Evolutionary conservation across 2,329 filamentous ascomycete species (phyloP).

Genomic region (Curvularia lunata): DNA sequence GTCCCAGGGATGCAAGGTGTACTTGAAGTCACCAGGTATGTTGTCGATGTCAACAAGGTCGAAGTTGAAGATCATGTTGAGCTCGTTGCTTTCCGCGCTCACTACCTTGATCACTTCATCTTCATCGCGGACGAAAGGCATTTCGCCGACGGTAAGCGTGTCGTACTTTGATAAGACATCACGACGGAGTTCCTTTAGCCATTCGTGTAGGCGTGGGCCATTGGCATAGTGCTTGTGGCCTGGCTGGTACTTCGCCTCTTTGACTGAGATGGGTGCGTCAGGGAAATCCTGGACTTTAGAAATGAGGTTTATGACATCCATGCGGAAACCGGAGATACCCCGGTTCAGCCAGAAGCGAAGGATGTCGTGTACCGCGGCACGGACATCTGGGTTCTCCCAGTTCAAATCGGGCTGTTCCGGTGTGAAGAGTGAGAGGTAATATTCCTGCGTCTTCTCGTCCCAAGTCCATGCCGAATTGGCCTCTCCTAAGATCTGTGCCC

Average conservation of each 20-base stretch:
- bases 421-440: slow-evolving; percentile 78
- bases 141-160: slow-evolving; percentile 70
- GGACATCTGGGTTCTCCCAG: slow-evolving; percentile 74
- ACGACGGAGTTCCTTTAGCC: slow-evolving; percentile 67
- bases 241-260: slow-evolving; percentile 50
- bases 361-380: slow-evolving; percentile 72
- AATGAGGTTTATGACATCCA: slow-evolving; percentile 50
- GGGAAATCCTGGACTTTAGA: slow-evolving; percentile 43
- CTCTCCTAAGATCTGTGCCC: slow-evolving; percentile 63
- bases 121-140: slow-evolving; percentile 60
- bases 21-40: slow-evolving; percentile 47
- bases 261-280: slow-evolving; percentile 37
- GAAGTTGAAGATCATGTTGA: slow-evolving; percentile 72
- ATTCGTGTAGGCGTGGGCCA: slow-evolving; percentile 73
- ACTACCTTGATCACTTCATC: slow-evolving; percentile 57
- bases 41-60: slow-evolving; percentile 52
- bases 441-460: slow-evolving; percentile 73
- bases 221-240: slow-evolving; percentile 65
- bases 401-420: slow-evolving; percentile 81
- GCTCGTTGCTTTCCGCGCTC: slow-evolving; percentile 55
- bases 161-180: slow-evolving; percentile 66
- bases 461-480: slow-evolving; percentile 70
- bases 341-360: slow-evolving; percentile 81
- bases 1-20: slow-evolving; percentile 43
- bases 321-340: slow-evolving; percentile 62